Evolutionary conservation across 2,329 filamentous ascomycete genomes (phyloP).

Genomic region (Neofusicoccum kwambonambiense): DNA sequence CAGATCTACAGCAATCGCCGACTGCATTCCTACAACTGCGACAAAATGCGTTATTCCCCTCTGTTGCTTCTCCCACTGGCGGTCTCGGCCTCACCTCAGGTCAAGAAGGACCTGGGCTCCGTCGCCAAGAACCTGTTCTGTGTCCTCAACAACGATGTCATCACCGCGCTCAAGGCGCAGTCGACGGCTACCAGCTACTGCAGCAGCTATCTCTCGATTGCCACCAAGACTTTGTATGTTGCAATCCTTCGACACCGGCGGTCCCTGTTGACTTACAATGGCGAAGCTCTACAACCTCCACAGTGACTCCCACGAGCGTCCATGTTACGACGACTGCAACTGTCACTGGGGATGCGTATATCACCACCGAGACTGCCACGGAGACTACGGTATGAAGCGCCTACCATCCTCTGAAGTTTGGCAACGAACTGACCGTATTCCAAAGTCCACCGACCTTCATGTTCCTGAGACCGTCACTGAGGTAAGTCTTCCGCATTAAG

Average conservation of each 20-base stretch:
- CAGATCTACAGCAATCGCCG: not conserved
- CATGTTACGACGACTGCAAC: not conserved
- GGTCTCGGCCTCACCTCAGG: not conserved
- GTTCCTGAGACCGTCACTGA: not conserved
- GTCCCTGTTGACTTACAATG: not conserved
- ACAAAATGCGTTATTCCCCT: not conserved
- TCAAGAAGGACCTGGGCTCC: not conserved
- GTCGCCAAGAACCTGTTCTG: not conserved
- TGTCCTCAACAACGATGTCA: not conserved
- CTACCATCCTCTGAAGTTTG: not conserved
- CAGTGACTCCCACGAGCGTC: not conserved
- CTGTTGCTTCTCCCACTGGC: not conserved
- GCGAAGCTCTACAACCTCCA: not conserved
- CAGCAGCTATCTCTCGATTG: not conserved
- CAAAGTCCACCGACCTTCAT: not conserved
- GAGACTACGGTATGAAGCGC: not conserved
- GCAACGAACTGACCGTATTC: not conserved
- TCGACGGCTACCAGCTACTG: slow-evolving; percentile 2
- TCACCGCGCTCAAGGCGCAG: not conserved
- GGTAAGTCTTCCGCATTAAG: not conserved
- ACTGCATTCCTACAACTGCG: not conserved
- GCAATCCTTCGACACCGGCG: not conserved
- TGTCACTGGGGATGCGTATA: not conserved
- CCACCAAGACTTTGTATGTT: not conserved
- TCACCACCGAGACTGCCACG: not conserved